A percentile compares a stretch with the other conserved stretches of the same genome.
These are phyloP conservation scores for Microbotryomycetes sp. DNA, from an alignment of 1,284 basidiomycete species.

Conservation along the genomic window DNA sequence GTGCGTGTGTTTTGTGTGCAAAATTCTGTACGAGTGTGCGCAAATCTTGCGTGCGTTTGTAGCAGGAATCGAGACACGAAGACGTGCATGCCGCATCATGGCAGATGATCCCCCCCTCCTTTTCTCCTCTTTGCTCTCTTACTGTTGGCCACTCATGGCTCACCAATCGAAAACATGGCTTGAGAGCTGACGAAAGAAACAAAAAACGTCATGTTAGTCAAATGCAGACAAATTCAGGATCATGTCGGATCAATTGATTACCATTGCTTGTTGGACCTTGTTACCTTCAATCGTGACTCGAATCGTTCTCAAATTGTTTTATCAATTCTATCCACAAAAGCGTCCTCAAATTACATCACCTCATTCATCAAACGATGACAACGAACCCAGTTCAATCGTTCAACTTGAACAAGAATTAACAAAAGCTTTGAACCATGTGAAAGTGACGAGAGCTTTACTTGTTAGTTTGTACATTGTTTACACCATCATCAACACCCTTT, in stretches of 20 bases:
- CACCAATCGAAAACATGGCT: too few species aligned
- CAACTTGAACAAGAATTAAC: constrained; percentile 3
- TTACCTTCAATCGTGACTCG: constrained; percentile 20
- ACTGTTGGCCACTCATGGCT: too few species aligned
- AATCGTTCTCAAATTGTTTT: constrained; percentile 20
- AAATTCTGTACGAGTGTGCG: too few species aligned
- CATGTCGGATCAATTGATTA: constrained; percentile 13
- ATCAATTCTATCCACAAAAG: constrained; percentile 14
- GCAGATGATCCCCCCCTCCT: neutral
- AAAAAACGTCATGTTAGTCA: too few species aligned
- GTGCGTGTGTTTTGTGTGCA: too few species aligned
- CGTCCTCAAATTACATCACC: constrained; percentile 15
- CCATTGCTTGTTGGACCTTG: constrained; percentile 24
- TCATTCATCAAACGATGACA: neutral
- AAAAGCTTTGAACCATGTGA: constrained; percentile 8
- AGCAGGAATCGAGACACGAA: neutral
- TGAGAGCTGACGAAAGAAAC: too few species aligned
- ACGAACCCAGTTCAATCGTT: too few species aligned
- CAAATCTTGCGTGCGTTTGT: too few species aligned
- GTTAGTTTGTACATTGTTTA: constrained; percentile 22
- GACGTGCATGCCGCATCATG: neutral
- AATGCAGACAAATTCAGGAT: too few species aligned
- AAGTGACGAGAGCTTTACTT: constrained; percentile 20
- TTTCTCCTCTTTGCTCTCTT: too few species aligned
- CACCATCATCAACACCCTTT: constrained; percentile 15